A percentile compares a stretch with the other conserved stretches of the same genome.
phyloP scores from a whole-genome alignment of 352 stramenopile genomes.

The Achlya hypogyna region DNA sequence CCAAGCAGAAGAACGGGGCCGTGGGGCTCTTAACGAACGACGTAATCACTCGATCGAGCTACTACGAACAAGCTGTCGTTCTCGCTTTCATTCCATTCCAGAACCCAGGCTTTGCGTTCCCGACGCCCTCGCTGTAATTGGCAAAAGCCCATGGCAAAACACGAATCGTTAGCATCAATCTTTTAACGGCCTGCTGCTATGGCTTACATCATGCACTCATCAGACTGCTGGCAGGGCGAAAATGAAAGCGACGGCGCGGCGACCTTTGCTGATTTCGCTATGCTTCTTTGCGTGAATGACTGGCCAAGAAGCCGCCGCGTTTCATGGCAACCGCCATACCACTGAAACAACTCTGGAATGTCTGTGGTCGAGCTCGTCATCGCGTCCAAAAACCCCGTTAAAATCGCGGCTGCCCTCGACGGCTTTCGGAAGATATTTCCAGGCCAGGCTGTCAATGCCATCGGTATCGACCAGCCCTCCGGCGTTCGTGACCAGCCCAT shows the following conservation, averaged over 20 bases:
- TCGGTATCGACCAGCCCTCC: neutral
- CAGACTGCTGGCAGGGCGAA: no score
- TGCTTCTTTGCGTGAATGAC: no score
- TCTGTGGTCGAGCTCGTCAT: neutral
- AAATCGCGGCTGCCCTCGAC: neutral
- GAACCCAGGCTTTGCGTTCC: slow-evolving; percentile 2
- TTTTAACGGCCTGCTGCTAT: no score
- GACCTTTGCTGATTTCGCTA: no score
- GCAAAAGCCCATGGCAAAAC: no score
- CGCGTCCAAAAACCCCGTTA: slow-evolving; percentile 11
- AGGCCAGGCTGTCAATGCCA: neutral
- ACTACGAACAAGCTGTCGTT: slow-evolving; percentile 17
- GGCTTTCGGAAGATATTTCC: slow-evolving; percentile 10
- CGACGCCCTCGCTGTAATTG: no score
- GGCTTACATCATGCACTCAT: no score
- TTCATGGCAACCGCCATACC: no score
- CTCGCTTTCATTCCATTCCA: slow-evolving; percentile 12
- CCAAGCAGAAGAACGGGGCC: slow-evolving; percentile 1
- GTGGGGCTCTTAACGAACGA: slow-evolving; percentile 6
- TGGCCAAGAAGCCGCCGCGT: no score
- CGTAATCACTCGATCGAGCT: slow-evolving; percentile 6
- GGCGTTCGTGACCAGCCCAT: slow-evolving; percentile 1
- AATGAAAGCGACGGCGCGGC: no score
- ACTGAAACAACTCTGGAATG: neutral
- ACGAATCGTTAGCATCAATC: no score